Evolutionary conservation across 164 flowering plant species (phyloP), one percentile per base, ranked within the genome.

Genomic region (Tetracentron sinense): DNA sequence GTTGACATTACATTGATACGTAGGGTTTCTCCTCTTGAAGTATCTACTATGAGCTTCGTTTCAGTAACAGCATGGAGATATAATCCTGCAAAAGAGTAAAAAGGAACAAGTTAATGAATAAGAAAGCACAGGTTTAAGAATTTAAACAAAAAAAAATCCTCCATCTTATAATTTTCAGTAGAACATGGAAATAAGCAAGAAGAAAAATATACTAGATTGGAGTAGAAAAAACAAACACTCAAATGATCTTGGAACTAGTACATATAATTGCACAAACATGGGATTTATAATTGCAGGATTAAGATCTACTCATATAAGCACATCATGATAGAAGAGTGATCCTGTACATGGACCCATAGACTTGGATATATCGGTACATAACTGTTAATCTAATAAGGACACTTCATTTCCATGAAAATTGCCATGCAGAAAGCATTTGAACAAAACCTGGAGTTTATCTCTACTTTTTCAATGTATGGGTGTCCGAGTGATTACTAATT

Each of bases 1-100:
- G 49, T 26, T 25, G 54, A 58, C 11, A 61, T 75, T 86, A 89
- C 92, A 85, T 86, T 85, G 70, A 87, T 85, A 23, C 84, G 82
- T 55, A 89, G 78, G 28, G 81, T 79, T 72, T 82, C 92, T 60
- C 89, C 92, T 64, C 96, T 89, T 48, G 96, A 87, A n/a, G 96
- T 89, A 62, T 89, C 96, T 0, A 89, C 96, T 6, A 81, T 78
- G 49, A 89, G 86, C 82, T 87, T 77, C 26, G 96, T 83, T 69
- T 87, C 92, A 19, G 96, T 81, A 28, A 81, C 85, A 49, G 88
- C 72, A 69, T 85, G 82, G 3, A 89, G 83, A 72, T 85, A 89
- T 53, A 89, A 73, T 54, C 89, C 96, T 89, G 83, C 47, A 78
- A 50, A 58, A 21, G 25, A 27, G n/a, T 38, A 46, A 21, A 15